Conservation (phyloP, 108 stramenopile genomes). For the Conticribra weissflogii region DNA sequence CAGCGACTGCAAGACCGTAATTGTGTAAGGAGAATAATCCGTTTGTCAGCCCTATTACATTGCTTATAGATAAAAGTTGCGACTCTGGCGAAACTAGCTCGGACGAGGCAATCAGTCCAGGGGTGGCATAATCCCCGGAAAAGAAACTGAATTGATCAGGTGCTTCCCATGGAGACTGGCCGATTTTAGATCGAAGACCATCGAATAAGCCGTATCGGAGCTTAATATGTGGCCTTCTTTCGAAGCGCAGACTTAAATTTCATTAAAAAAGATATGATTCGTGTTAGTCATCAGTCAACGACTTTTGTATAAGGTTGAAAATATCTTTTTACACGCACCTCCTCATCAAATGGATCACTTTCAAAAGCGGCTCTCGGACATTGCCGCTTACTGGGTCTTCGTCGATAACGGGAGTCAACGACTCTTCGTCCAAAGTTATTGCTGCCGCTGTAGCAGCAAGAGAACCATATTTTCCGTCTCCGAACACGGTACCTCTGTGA, state of each 20-base stretch:
- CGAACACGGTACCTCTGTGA: constrained; percentile 44
- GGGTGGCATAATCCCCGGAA: constrained; percentile 36
- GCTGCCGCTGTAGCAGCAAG: constrained; percentile 56
- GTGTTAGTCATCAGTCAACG: too few relatives aligned
- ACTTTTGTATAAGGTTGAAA: too few relatives aligned
- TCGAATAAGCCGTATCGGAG: constrained; percentile 35
- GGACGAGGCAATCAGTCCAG: constrained; percentile 35
- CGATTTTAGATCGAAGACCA: constrained; percentile 39
- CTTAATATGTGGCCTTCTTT: too few relatives aligned
- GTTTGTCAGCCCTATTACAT: constrained; percentile 43
- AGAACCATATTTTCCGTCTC: constrained; percentile 50
- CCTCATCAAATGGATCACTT: constrained; percentile 55
- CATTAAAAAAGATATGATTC: too few relatives aligned
- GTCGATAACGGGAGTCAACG: constrained; percentile 45
- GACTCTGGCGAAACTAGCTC: constrained; percentile 50
- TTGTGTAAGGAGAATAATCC: constrained; percentile 42
- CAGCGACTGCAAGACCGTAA: constrained; percentile 34
- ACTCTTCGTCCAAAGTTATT: constrained; percentile 56
- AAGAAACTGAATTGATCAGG: constrained; percentile 56
- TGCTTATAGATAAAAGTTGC: constrained; percentile 32
- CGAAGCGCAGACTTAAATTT: too few relatives aligned
- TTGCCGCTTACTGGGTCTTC: constrained; percentile 56
- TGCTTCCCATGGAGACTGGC: constrained; percentile 49
- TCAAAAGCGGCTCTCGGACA: constrained; percentile 55
- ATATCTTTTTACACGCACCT: too few relatives aligned